Conservation (phyloP, 768 basidiomycete species). For the Lentinula edodes region DNA sequence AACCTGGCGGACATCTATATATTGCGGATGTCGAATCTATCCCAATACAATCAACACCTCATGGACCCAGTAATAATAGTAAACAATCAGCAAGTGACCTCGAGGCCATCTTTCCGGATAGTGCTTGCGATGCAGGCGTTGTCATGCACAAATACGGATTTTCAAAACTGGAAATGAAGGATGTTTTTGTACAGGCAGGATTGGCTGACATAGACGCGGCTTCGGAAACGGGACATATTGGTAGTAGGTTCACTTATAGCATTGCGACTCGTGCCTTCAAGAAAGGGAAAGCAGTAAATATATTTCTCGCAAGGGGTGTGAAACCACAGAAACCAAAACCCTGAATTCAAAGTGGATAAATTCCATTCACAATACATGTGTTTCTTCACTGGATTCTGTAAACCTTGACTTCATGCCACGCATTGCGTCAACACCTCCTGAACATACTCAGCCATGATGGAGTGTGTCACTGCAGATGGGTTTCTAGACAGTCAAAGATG, state of each 20-base stretch:
- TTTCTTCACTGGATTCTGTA: background rate
- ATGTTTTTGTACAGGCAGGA: background rate
- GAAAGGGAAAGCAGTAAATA: conserved; percentile 3
- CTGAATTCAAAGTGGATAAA: background rate
- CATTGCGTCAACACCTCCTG: conserved; percentile 4
- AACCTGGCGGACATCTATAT: conserved; percentile 50
- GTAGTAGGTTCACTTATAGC: background rate
- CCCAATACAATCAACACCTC: background rate
- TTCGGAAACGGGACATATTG: background rate
- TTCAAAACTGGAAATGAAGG: background rate
- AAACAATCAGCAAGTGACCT: background rate
- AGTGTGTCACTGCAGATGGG: conserved; percentile 1
- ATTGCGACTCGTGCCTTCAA: background rate
- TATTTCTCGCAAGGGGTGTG: background rate
- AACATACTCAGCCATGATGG: conserved; percentile 4
- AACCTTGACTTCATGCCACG: background rate
- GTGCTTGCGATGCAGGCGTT: background rate
- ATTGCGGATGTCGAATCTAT: conserved; percentile 40
- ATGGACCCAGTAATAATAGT: background rate
- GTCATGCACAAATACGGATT: conserved; percentile 3
- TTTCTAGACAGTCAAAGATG: background rate
- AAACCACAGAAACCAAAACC: background rate
- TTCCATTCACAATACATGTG: too few relatives aligned
- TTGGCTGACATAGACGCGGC: background rate
- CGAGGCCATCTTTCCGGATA: background rate